phyloP scores from a whole-genome alignment of 768 basidiomycete species.

The Boletus rubropictus region DNA sequence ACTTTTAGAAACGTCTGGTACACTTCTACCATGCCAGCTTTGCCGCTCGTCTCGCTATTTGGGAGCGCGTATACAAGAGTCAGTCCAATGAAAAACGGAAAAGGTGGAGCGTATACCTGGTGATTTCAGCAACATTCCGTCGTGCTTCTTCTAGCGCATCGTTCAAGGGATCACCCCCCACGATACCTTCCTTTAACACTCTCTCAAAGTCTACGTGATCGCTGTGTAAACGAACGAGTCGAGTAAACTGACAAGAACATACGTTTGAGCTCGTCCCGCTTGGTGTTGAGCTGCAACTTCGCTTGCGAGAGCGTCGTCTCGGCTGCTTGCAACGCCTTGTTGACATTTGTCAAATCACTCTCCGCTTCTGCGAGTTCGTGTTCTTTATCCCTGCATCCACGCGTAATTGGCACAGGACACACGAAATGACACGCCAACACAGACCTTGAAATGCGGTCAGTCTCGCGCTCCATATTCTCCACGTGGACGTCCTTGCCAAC shows the following conservation, averaged over 20 bases:
- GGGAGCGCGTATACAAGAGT: background rate
- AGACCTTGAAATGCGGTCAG: constrained; percentile 55
- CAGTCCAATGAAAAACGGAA: background rate
- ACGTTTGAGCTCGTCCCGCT: constrained; percentile 63
- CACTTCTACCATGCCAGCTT: constrained; percentile 36
- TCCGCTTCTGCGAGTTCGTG: constrained; percentile 41
- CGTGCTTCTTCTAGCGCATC: constrained; percentile 42
- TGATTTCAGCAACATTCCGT: constrained; percentile 10
- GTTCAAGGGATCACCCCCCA: constrained; percentile 38
- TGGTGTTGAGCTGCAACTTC: constrained; percentile 55
- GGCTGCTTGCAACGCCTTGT: constrained; percentile 54
- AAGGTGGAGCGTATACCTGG: constrained; percentile 10
- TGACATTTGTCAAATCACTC: constrained; percentile 35
- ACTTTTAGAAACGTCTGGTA: constrained; percentile 51
- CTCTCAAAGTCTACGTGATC: constrained; percentile 35
- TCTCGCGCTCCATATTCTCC: constrained; percentile 69
- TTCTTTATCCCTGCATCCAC: constrained; percentile 57
- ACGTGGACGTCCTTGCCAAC: constrained; percentile 53
- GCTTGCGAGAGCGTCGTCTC: constrained; percentile 58
- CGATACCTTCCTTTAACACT: constrained; percentile 36
- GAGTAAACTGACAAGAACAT: background rate
- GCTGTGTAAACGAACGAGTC: background rate
- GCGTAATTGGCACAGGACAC: background rate
- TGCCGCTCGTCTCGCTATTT: constrained; percentile 18
- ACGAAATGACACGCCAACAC: constrained; percentile 18